Base-by-base conservation (phyloP, 768 basidiomycete species). In the Sistotremastrum suecicum region DNA sequence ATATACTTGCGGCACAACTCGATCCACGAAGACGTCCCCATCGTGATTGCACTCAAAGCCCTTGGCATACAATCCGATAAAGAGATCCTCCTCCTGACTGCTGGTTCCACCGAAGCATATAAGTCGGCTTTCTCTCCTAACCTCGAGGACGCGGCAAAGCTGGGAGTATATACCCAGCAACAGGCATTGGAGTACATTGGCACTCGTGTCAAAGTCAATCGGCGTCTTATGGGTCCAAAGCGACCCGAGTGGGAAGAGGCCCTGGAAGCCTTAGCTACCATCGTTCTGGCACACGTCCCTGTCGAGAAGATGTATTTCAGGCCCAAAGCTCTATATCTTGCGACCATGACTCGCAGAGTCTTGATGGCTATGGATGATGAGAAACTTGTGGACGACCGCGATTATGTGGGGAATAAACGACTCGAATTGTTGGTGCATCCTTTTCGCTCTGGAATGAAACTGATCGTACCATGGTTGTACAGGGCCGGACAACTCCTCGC, bases 401-500 rank as follows among this genome's bases (percentile, higher is more conserved):
- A 99, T 63, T 99, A 99, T 60, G 95, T 99, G 48, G 95, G 95
- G 41, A 99, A 99, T 65, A 99, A 99, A 63, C 86, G 95, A 41
- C 66, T 99, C 39, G 95, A 99, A 65, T 75, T 99, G 94, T 95
- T 61, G 58, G 84, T 72, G 5, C 39, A n/a, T 39, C 20, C 34
- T 35, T 42, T 44, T 12, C 20, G 20, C 20, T 20, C 20, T 20
- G 20, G 20, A 20, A 20, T 20, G 20, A 33, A 36, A 7, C 11
- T 48, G 30, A 28, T 31, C 9, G 43, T 51, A 33, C 50, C 57
- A 20, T 51, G 47, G 31, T 7, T 37, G 48, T 43, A 30, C 48
- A 97, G 92, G 44, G 95, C 95, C 41, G 95, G 95, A 35, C 95
- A 98, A 59, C 74, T 99, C 10, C 73, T 99, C 30, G 89, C 92